Base-by-base conservation (phyloP, 495 filamentous ascomycete genomes). In the Aspergillus wentii region DNA sequence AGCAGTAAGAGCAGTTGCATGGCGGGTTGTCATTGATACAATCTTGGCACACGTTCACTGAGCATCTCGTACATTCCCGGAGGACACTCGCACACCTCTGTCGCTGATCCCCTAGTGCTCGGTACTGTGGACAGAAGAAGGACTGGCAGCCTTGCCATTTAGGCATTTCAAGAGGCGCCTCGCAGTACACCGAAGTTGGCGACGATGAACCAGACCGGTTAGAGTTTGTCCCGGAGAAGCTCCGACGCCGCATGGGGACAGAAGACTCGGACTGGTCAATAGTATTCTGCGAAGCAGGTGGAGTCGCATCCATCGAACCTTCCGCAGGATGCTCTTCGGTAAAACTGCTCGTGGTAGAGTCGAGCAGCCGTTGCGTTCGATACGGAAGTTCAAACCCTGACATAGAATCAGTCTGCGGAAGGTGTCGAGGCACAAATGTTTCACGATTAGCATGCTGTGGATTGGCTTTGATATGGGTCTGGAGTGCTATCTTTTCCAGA, bases 111-210 rank as follows among this genome's bases (percentile, higher is more conserved):
- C 72, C 70, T 10, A 71, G 44, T 2, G 66, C 58, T 15, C 72
- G 64, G 22, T 64, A 67, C 30, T 63, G 62, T 2, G 72, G 75
- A 38, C 76, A 80, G 42, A 75, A 74, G 49, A 75, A 78, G 3
- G 72, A 69, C 31, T 74, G 73, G 41, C 76, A 80, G 19, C 76
- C 76, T 52, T 72, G 67, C 76, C 76, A 77, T 41, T 64, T 67
- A 10, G 51, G 42, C 1, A 43, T 41, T 9, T 61, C 63, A n/a
- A 58, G 31, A 8, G 65, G 43, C 26, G 62, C 57, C 32, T 69
- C 58, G 50, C 66, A 59, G 51, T 61, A 60, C 30, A 62, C 44
- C 19, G 59, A 62, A n/a, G 57, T 59, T 2, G 60, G 61, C 7
- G 69, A 65, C 2, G 61, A 63, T 5, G 57, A 61, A 8, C 62